These are phyloP conservation scores for Anastatica hierochuntica DNA, from an alignment of 345 rosid species.

Conservation along the genomic window DNA sequence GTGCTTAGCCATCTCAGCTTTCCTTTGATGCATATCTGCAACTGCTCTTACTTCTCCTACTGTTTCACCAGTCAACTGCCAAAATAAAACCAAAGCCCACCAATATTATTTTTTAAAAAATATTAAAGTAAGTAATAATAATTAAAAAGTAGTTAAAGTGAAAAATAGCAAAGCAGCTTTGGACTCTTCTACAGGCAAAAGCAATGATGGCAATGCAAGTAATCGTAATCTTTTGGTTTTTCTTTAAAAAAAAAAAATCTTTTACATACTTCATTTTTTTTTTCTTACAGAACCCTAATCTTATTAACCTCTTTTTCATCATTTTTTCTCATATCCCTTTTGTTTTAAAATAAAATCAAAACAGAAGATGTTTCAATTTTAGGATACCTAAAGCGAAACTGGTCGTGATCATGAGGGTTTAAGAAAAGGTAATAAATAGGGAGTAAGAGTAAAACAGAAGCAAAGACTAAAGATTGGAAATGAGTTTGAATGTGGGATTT, in stretches of 20 bases:
- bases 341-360: background rate
- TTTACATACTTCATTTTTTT: conserved; percentile 1
- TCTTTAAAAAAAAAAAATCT: too few relatives aligned
- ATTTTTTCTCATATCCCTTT: conserved; percentile 7
- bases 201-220: conserved; percentile 30
- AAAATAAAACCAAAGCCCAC: conserved; percentile 10
- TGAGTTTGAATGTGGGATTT: background rate
- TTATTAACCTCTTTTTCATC: conserved; percentile 8
- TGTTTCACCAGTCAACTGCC: conserved; percentile 98
- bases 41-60: conserved; percentile 99
- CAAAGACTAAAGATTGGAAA: conserved; percentile 15
- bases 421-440: conserved; percentile 7
- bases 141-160: conserved; percentile 19
- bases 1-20: conserved; percentile 99
- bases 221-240: too few relatives aligned
- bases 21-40: conserved; percentile 98
- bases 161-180: conserved; percentile 27
- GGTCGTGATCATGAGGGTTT: conserved; percentile 11
- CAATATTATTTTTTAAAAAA: background rate
- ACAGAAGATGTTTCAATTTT: conserved; percentile 5
- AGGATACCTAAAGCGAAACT: conserved; percentile 9
- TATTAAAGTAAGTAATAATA: conserved; percentile 21
- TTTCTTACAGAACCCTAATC: conserved; percentile 16
- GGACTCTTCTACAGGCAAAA: conserved; percentile 34
- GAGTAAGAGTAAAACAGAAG: conserved; percentile 26